A percentile compares a stretch with the other conserved stretches of the same genome.
phyloP scores from a whole-genome alignment of 306 rosid species.

The Cucurbita pepo region DNA sequence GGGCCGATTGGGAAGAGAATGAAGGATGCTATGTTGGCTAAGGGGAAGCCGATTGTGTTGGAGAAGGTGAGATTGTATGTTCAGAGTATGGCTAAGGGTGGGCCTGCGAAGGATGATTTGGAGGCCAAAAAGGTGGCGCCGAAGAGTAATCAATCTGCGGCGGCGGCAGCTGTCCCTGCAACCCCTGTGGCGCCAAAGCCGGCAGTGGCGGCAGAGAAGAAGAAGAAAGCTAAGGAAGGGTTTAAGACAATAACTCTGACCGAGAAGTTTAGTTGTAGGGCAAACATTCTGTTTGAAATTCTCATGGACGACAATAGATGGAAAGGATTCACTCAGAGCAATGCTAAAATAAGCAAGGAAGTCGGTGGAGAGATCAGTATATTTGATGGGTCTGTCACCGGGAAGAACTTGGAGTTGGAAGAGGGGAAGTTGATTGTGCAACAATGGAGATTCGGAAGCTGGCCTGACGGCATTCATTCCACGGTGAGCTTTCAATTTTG shows the following conservation, averaged over 20 bases:
- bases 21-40: constrained; percentile 67
- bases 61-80: constrained; percentile 74
- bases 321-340: constrained; percentile 89
- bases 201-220: constrained; percentile 11
- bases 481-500: constrained; percentile 18
- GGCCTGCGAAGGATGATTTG: constrained; percentile 72
- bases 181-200: constrained; percentile 2
- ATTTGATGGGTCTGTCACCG: constrained; percentile 83
- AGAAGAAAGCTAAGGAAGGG: constrained; percentile 40
- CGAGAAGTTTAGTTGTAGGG: constrained; percentile 83
- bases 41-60: constrained; percentile 60
- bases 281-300: constrained; percentile 62
- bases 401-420: constrained; percentile 67
- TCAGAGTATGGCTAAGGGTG: constrained; percentile 69
- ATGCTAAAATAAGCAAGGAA: constrained; percentile 77
- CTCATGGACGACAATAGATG: constrained; percentile 95
- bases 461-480: constrained; percentile 70
- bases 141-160: constrained; percentile 9
- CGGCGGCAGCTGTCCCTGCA: neutral
- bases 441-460: constrained; percentile 84
- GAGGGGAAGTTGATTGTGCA: constrained; percentile 69
- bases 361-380: constrained; percentile 76
- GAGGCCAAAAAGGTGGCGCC: constrained; percentile 41
- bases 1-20: constrained; percentile 55
- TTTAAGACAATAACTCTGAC: constrained; percentile 55